Conservation (phyloP, 2,329 filamentous ascomycete genomes). For the Corniculantispora saksenae region DNA sequence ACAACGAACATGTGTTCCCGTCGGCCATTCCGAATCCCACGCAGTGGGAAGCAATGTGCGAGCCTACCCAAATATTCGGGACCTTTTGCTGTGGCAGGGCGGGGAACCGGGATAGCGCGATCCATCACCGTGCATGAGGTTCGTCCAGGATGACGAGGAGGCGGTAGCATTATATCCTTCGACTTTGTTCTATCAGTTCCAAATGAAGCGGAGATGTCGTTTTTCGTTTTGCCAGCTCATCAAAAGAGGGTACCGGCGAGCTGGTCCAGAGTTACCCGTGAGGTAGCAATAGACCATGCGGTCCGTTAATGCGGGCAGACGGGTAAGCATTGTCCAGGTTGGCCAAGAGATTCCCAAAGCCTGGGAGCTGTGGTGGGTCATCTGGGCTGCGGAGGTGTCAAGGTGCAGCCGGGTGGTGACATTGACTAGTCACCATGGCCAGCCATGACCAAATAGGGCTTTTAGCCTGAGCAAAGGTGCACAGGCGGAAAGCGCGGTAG, state of each 20-base stretch:
- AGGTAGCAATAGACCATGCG: background rate
- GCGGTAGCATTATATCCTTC: background rate
- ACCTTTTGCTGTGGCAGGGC: background rate
- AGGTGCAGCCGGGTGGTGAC: background rate
- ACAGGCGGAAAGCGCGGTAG: background rate
- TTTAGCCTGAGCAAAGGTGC: background rate
- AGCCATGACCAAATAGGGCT: background rate
- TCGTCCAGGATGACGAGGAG: background rate
- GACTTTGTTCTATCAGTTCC: background rate
- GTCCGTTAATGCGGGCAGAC: slow-evolving; percentile 4
- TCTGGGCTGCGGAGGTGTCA: background rate
- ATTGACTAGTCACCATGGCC: background rate
- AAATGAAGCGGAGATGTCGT: background rate
- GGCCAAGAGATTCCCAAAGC: background rate
- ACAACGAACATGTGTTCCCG: background rate
- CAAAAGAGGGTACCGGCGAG: slow-evolving; percentile 1
- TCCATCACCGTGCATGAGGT: background rate
- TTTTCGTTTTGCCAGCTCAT: slow-evolving; percentile 12
- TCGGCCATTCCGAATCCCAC: background rate
- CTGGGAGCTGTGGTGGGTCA: background rate
- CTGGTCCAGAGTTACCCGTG: slow-evolving; percentile 6
- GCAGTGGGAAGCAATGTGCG: background rate
- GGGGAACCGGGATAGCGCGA: background rate
- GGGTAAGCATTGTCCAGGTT: background rate
- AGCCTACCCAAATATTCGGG: slow-evolving; percentile 1